Conservation (phyloP, 2,329 filamentous ascomycete genomes). For the Magnaporthiopsis incrustans region DNA sequence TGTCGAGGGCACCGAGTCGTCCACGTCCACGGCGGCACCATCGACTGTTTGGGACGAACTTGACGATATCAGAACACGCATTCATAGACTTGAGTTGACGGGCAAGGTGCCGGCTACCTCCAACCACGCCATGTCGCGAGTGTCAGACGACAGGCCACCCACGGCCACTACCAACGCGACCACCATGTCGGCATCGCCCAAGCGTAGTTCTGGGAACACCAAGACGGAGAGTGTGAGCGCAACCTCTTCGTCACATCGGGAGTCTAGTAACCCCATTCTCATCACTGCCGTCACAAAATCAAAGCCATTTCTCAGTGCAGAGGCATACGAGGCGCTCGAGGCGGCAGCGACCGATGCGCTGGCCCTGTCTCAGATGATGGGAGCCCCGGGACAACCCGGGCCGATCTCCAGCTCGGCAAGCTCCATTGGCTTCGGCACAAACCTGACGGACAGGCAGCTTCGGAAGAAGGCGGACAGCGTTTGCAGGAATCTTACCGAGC, state of each 20-base stretch:
- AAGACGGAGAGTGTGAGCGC: conserved; percentile 34
- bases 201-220: conserved; percentile 51
- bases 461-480: conserved; percentile 87
- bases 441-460: conserved; percentile 71
- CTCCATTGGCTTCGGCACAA: conserved; percentile 44
- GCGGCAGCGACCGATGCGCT: conserved; percentile 75
- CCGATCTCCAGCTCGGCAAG: conserved; percentile 61
- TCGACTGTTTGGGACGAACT: conserved; percentile 97
- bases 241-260: conserved; percentile 35
- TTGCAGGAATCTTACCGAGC: conserved; percentile 84
- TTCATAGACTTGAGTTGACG: conserved; percentile 81
- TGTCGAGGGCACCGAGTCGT: conserved; percentile 72
- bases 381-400: conserved; percentile 58
- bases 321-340: conserved; percentile 74
- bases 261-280: conserved; percentile 63
- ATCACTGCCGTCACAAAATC: conserved; percentile 75
- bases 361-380: conserved; percentile 69
- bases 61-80: conserved; percentile 89
- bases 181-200: conserved; percentile 84
- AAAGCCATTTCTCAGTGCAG: conserved; percentile 57
- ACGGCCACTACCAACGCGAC: conserved; percentile 90
- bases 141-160: conserved; percentile 71
- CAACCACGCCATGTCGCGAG: conserved; percentile 66
- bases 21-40: conserved; percentile 76
- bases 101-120: conserved; percentile 81